Base-by-base conservation (phyloP, 768 basidiomycete genomes). In the Rhizopogon roseolus region DNA sequence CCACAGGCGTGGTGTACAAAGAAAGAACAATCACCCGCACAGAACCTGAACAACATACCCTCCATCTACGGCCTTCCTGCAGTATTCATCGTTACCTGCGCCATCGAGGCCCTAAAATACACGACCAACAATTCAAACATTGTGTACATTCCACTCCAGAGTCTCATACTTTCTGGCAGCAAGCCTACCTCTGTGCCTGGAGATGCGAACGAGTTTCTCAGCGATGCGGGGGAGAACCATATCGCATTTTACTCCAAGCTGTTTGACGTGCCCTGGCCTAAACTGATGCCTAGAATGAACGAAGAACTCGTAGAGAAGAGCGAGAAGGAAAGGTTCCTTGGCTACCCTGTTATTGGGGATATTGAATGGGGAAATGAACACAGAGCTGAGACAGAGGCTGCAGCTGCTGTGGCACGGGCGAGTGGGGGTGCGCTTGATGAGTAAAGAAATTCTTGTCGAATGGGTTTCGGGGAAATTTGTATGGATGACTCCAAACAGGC, bases 31-130 rank as follows among this genome's bases (percentile, higher is more conserved):
- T 55, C 49, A 7, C 53, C 48, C 1, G 7, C 44, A 4, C 61
- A 62, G 49, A 59, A 62, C 41, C 4, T 59, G 48, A 3, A 14
- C 8, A 62, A 60, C 27, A 54, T 62, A 2, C 57, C 57, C 6
- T 1, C 44, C 10, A 51, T 62, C 28, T 62, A 54, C 37, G 58
- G 57, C 36, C 61, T 61, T 5, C 19, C n/a, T 1, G 0, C 55
- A 14, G 14, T 9, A 9, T 0, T 28, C 2, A 44, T 3, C 22
- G 22, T 57, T 3, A 1, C 1, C 11, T 13, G 17, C 5, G 6
- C 28, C 36, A 11, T 34, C 5, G 1, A 29, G 16, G 2, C 40
- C 5, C 13, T 41, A 1, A 27, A n/a, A 4, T 1, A 38, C 7
- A 41, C 5, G 29, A n/a, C 51, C 11, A 16, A 34, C 6, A 10